A percentile compares a stretch with the other conserved stretches of the same genome.
Evolutionary conservation across 768 basidiomycete genomes (phyloP).

Genomic region (Mycena vulgaris): DNA sequence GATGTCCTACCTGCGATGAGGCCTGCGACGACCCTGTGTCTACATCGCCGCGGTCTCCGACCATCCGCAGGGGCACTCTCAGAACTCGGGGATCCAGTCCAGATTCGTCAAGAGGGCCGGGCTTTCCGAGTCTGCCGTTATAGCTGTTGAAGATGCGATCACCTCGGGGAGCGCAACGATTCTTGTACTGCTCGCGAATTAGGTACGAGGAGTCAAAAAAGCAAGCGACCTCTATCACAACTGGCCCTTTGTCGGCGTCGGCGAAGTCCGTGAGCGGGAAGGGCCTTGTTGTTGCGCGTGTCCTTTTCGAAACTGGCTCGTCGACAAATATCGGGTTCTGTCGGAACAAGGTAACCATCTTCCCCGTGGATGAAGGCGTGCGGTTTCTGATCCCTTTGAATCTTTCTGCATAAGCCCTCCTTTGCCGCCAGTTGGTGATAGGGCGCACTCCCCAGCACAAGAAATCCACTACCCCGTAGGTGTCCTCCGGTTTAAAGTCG

Average conservation of each 20-base stretch:
- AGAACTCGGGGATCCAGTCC: background rate
- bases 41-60: background rate
- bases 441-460: too few relatives aligned
- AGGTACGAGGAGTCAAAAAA: background rate
- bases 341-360: too few relatives aligned
- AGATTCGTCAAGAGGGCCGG: too few relatives aligned
- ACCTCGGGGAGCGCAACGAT: background rate
- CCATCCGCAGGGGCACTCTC: background rate
- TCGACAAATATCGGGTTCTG: too few relatives aligned
- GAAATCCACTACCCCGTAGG: too few relatives aligned
- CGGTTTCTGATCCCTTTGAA: too few relatives aligned
- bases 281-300: background rate
- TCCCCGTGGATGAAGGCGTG: too few relatives aligned
- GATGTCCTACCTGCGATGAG: background rate
- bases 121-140: too few relatives aligned
- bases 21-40: background rate
- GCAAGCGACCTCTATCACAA: background rate
- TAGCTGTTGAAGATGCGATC: too few relatives aligned
- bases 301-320: background rate
- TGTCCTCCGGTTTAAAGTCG: background rate
- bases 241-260: background rate
- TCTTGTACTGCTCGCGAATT: background rate
- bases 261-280: background rate
- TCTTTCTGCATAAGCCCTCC: too few relatives aligned
- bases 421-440: too few relatives aligned